These are phyloP conservation scores for Citrullus mucosospermus DNA, from an alignment of 306 rosid species.

Conservation along the genomic window DNA sequence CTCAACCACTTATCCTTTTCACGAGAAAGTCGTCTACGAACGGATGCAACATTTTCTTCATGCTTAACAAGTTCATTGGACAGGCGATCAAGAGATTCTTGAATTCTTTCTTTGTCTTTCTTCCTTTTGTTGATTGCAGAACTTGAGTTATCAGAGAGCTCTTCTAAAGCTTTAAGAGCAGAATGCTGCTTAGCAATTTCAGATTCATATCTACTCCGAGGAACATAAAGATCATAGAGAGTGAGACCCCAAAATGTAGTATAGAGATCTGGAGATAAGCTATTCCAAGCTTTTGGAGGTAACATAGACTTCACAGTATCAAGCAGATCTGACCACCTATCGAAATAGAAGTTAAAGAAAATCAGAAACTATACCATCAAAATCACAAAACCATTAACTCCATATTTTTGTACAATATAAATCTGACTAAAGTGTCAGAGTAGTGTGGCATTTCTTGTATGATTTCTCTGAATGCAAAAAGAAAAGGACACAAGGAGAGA, in stretches of 20 bases:
- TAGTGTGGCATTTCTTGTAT: neutral
- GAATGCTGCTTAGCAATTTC: conserved; percentile 87
- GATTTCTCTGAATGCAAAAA: neutral
- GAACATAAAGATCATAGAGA: conserved; percentile 86
- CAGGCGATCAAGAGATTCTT: conserved; percentile 86
- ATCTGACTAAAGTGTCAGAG: neutral
- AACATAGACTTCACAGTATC: conserved; percentile 71
- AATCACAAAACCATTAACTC: neutral
- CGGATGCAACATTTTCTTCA: conserved; percentile 84
- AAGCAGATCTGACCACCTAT: conserved; percentile 87
- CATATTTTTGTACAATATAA: neutral
- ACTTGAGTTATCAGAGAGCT: conserved; percentile 91
- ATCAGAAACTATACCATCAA: neutral
- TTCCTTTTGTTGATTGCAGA: conserved; percentile 90
- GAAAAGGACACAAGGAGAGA: neutral
- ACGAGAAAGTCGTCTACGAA: conserved; percentile 65
- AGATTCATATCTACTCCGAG: conserved; percentile 74
- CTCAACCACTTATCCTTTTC: conserved; percentile 95
- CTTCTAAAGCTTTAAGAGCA: conserved; percentile 83
- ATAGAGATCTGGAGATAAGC: conserved; percentile 95
- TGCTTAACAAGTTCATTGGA: conserved; percentile 66
- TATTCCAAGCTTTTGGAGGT: conserved; percentile 95
- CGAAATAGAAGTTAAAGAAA: conserved; percentile 5
- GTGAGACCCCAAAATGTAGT: conserved; percentile 99
- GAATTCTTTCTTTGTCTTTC: conserved; percentile 97